These are phyloP conservation scores for Salix brachista DNA, from an alignment of 345 rosid species.

Conservation along the genomic window DNA sequence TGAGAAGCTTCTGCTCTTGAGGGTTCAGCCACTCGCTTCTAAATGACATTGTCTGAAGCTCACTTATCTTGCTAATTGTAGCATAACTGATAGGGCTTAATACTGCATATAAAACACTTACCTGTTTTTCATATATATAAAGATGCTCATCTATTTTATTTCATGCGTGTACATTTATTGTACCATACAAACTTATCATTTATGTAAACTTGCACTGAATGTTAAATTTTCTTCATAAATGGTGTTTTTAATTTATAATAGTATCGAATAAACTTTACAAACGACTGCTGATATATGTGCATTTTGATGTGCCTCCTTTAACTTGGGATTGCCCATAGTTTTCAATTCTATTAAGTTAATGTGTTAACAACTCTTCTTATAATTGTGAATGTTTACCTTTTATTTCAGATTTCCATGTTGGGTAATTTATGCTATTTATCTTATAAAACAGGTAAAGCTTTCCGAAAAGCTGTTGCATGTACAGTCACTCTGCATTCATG, in stretches of 20 bases:
- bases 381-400: neutral
- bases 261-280: neutral
- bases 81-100: neutral
- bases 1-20: neutral
- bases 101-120: neutral
- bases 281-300: neutral
- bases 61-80: neutral
- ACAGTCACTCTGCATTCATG: slow-evolving; percentile 91
- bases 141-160: neutral
- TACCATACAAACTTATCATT: neutral
- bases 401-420: slow-evolving; percentile 3
- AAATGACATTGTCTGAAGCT: neutral
- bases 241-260: neutral
- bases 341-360: neutral
- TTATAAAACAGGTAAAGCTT: slow-evolving; percentile 68
- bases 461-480: slow-evolving; percentile 94
- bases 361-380: neutral
- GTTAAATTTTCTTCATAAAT: neutral
- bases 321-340: neutral
- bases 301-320: neutral
- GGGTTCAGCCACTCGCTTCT: neutral
- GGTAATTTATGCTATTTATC: slow-evolving; percentile 20
- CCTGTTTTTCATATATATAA: neutral
- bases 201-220: neutral
- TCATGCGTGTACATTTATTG: neutral